Base-by-base conservation (phyloP, 768 basidiomycete genomes). In the Agaricus blazei region DNA sequence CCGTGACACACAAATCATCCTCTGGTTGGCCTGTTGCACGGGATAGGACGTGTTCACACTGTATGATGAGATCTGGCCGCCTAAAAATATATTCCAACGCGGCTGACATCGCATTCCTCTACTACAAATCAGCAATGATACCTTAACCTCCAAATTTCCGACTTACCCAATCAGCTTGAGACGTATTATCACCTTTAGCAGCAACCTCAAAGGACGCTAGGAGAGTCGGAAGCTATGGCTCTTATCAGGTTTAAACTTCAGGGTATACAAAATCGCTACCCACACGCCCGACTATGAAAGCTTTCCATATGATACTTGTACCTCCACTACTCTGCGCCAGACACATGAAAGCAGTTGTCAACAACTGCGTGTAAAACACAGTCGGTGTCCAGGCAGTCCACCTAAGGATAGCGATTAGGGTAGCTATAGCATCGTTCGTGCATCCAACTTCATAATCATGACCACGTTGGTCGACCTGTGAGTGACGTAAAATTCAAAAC, bases 241-340 rank as follows among this genome's bases (percentile, higher is more conserved):
- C 28, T 43, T 2, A 26, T 54, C 11, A 58, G 48, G 34, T 24
- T 34, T 37, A 23, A n/a, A 12, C 6, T n/a, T 36, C 38, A 9
- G 45, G 9, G 49, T n/a, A 26, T 51, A 19, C 54, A 27, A 19
- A 19, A 37, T 29, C 48, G n/a, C 51, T 36, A 59, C 85, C 62
- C 69, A 91, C 89, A 51, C 89, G 78, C 38, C 87, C 84, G 52
- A 88, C 70, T 19, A 88, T 75, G 63, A 90, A 91, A 19, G 83
- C 76, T 59, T 80, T 81, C 89, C 88, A 92, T 31, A 90, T 62
- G 59, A 51, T 70, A 56, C 62, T 67, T 59, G 60, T 71, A 27
- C 61, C 55, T 6, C 59, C 47, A 52, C 66, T 79, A 52, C 67
- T 79, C 64, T 87, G 83, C 1, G 81, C 75, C 23, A 90, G 70